These are phyloP conservation scores for Entomortierella parvispora DNA, from an alignment of 192 early-diverging fungal species.

Conservation along the genomic window DNA sequence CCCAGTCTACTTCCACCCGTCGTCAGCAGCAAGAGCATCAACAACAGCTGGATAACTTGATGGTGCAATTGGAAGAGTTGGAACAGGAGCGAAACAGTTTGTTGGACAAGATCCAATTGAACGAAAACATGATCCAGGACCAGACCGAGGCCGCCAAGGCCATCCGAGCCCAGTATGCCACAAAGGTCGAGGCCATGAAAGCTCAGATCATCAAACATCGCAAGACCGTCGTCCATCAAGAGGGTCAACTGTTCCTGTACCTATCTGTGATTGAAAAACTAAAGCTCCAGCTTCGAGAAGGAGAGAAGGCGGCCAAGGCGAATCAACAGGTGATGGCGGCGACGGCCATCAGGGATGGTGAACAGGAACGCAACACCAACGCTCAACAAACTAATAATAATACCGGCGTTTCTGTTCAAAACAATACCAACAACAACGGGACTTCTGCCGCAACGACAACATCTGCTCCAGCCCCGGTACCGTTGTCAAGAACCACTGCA, in stretches of 20 bases:
- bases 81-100: slow-evolving; percentile 11
- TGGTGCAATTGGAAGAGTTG: too few relatives aligned
- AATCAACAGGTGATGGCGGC: too few relatives aligned
- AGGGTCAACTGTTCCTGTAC: slow-evolving; percentile 38
- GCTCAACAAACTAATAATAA: too few relatives aligned
- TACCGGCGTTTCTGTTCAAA: too few relatives aligned
- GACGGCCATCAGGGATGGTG: too few relatives aligned
- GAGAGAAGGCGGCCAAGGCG: neutral
- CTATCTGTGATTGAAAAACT: slow-evolving; percentile 46
- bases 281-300: slow-evolving; percentile 16
- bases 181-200: neutral
- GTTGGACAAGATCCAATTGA: slow-evolving; percentile 24
- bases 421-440: too few relatives aligned
- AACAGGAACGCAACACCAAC: too few relatives aligned
- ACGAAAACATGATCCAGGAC: slow-evolving; percentile 26
- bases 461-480: too few relatives aligned
- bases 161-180: slow-evolving; percentile 23
- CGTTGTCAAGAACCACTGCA: too few relatives aligned
- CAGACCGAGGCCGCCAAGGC: slow-evolving; percentile 30
- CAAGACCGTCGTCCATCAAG: slow-evolving; percentile 26
- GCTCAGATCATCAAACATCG: slow-evolving; percentile 10
- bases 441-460: too few relatives aligned
- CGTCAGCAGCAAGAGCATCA: slow-evolving; percentile 2
- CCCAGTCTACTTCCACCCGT: slow-evolving; percentile 1
- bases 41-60: too few relatives aligned